Percentiles rank a stretch among this genome's conserved stretches.
phyloP scores from a whole-genome alignment of 2,329 filamentous ascomycete species.

The Zymoseptoria ardabiliae region DNA sequence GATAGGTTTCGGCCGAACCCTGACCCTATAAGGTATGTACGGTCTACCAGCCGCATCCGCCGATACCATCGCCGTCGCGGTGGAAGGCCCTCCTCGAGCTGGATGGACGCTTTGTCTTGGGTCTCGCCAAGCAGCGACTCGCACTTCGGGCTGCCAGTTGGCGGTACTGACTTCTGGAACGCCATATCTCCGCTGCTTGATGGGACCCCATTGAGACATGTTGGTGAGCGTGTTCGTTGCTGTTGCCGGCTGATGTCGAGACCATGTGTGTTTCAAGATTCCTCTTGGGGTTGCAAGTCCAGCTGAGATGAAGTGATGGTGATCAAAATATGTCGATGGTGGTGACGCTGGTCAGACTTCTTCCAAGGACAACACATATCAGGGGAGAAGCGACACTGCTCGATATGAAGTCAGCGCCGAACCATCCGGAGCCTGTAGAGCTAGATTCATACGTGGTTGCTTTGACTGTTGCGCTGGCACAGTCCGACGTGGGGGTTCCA shows the following conservation, averaged over 20 bases:
- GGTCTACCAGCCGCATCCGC: conserved; percentile 17
- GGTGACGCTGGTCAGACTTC: not conserved
- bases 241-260: not conserved
- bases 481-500: not conserved
- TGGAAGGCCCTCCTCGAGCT: conserved; percentile 17
- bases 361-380: not conserved
- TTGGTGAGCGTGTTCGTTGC: not conserved
- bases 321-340: not conserved
- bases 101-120: conserved; percentile 21
- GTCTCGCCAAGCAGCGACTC: conserved; percentile 23
- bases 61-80: conserved; percentile 5
- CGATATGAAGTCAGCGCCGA: not conserved
- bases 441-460: not conserved
- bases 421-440: not conserved
- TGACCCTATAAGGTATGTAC: conserved; percentile 21
- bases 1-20: conserved; percentile 7
- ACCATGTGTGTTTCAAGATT: not conserved
- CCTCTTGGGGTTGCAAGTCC: not conserved
- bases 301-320: not conserved
- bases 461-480: not conserved
- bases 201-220: not conserved
- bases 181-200: conserved; percentile 19
- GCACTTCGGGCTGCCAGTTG: conserved; percentile 2
- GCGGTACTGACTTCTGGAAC: conserved; percentile 7
- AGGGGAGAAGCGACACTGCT: not conserved